Conservation (phyloP, 1,139 yeast species). For the Petasospora rhodanensis region DNA sequence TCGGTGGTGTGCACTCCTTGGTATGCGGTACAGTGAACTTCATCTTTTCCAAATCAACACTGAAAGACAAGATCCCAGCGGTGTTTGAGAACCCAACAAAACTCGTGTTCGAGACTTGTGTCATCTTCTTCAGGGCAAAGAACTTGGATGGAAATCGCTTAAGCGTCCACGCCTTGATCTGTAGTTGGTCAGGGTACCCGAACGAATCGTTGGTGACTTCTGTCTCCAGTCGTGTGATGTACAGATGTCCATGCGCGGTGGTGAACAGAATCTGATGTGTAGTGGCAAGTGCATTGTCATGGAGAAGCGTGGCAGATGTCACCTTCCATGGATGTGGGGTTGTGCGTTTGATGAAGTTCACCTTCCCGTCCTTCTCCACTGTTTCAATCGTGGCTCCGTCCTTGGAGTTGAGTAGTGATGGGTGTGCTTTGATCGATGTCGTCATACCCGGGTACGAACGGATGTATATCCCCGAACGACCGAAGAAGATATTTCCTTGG, state of each 20-base stretch:
- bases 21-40: slow-evolving; percentile 1
- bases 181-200: slow-evolving; percentile 10
- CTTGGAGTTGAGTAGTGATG: neutral
- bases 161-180: slow-evolving; percentile 14
- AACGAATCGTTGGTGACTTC: slow-evolving; percentile 5
- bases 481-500: slow-evolving; percentile 15
- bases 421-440: slow-evolving; percentile 1
- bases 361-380: neutral
- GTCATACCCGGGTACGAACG: slow-evolving; percentile 6
- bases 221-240: slow-evolving; percentile 7
- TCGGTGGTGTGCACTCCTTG: slow-evolving; percentile 12
- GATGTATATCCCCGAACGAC: slow-evolving; percentile 13
- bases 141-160: slow-evolving; percentile 6
- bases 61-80: slow-evolving; percentile 9
- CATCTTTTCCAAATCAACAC: slow-evolving; percentile 1
- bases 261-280: slow-evolving; percentile 8
- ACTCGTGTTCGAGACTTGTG: slow-evolving; percentile 3
- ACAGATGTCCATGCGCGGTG: slow-evolving; percentile 11
- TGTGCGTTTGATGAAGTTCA: slow-evolving; percentile 3
- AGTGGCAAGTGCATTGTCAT: neutral
- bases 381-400: slow-evolving; percentile 7
- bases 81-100: slow-evolving; percentile 9
- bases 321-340: slow-evolving; percentile 8
- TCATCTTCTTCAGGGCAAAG: slow-evolving; percentile 5
- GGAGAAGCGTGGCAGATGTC: slow-evolving; percentile 10